Evolutionary conservation across 768 basidiomycete species (phyloP), one percentile per base, ranked within the genome.

Genomic region (Obba rivulosa): DNA sequence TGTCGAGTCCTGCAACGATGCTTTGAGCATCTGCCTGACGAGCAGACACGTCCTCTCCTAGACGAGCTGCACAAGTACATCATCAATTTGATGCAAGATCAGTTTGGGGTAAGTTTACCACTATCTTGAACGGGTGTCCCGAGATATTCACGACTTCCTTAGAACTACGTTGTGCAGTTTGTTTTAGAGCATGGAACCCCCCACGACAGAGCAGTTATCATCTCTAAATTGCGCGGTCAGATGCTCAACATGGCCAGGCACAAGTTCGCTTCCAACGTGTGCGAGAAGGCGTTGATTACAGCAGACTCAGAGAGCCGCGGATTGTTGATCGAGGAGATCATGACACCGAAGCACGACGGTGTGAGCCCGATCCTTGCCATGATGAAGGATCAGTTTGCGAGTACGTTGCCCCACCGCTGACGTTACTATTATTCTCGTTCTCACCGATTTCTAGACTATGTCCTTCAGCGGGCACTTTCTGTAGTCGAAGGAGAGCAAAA

Each of bases 111-210:
- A 65, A 46, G 81, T 69, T 18, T 45, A 22, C 43, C 31, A 34
- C 8, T 37, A n/a, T 37, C 11, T 39, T 34, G 2, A 8, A 22
- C 16, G 17, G 46, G 31, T 4, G 2, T 20, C 10, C 11, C 31
- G 56, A 17, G n/a, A n/a, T n/a, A n/a, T 56, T 43, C 45, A 61
- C 64, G 17, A 53, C 46, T 40, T 34, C 7, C 41, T 3, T 61
- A 92, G 89, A 92, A 95, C 62, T 97, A 96, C 67, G 95, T 98
- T 28, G 80, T 96, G 41, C 95, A 98, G 65, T 95, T 89, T 62
- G 78, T 98, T 48, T 77, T 98, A 25, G 87, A 92, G 61, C 77
- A 86, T 56, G 92, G 93, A 4, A 73, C 74, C 48, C 72, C 74
- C 1, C 74, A 80, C 11, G 94, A 97, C 61, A 79, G 78, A 44